Evolutionary conservation across 179 eudicot species (phyloP), one percentile per base, ranked within the genome.

Genomic region (Amaranthus tricolor): DNA sequence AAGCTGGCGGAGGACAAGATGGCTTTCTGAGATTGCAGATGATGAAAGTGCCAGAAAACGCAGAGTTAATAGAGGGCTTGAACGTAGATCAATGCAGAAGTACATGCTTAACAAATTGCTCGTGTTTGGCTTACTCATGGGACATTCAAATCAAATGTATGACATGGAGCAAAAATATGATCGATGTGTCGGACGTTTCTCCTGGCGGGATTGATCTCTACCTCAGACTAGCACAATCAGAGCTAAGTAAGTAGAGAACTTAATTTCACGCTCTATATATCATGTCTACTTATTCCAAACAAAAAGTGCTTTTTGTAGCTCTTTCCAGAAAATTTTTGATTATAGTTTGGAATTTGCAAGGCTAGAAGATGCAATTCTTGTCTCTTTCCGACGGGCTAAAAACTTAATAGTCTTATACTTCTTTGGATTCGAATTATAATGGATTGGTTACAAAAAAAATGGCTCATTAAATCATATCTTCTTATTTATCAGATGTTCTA

Each of bases 1-100:
- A 64, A 63, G 76, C 59, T 2, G 76, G 76, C 9, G 61, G 40
- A 31, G 40, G 40, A 31, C 40, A 75, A 60, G 89, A 86, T 13
- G 82, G 87, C 43, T 84, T 84, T 74, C 68, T 76, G 61, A 77
- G 60, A 72, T 58, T 82, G 59, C 43, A 73, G 8, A 70, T 9
- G 2, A 59, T 84, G 78, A 86, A 86, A 70, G 73, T 81, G 13
- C 87, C 87, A 6, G 80, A 56, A 5, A 71, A 72, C 49, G 61
- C 77, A 4, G 66, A 76, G 21, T 79, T 61, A 77, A 74, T 68
- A 13, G 53, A 62, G 3, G 77, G 77, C 2, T 12, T 74, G 53
- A 74, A 64, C 53, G 6, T 15, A 16, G 77, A 62, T 50, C 70
- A 63, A 19, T 75, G 76, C 10, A 55, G 74, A 49, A 60, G 56